phyloP scores from a whole-genome alignment of 1,284 basidiomycete species.

The Phylloporus sp. region DNA sequence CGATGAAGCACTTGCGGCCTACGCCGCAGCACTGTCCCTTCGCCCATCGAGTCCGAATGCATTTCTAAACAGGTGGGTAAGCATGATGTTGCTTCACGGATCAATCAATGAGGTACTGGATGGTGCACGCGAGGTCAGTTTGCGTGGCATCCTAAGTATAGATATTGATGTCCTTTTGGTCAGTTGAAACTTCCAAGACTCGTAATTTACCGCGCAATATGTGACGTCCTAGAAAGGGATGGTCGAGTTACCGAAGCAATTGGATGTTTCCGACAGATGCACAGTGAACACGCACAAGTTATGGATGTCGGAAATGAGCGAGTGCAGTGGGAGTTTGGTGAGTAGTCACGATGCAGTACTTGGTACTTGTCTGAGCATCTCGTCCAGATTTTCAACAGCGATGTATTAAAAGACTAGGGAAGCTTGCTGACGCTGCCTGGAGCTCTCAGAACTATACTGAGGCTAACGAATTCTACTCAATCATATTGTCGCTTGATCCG shows the following conservation, averaged over 20 bases:
- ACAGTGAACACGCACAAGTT: not conserved
- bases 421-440: not conserved
- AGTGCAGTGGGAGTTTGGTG: not conserved
- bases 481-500: not conserved
- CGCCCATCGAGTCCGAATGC: not conserved
- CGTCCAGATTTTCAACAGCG: not conserved
- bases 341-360: not conserved
- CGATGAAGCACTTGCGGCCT: not conserved
- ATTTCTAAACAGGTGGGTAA: not conserved
- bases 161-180: not conserved
- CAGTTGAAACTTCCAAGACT: not conserved
- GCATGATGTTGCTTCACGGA: not conserved
- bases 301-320: not conserved
- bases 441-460: not conserved
- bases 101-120: not conserved
- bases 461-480: not conserved
- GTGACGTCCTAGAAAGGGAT: not conserved
- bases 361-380: not conserved
- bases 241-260: not conserved
- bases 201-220: not conserved
- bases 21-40: not conserved
- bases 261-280: not conserved
- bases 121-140: not conserved
- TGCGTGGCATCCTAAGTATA: not conserved
- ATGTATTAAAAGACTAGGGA: not conserved